Percentiles rank a stretch among this genome's conserved stretches.
Evolutionary conservation across 2,329 filamentous ascomycete species (phyloP).

Genomic region (Colletotrichum cereale): DNA sequence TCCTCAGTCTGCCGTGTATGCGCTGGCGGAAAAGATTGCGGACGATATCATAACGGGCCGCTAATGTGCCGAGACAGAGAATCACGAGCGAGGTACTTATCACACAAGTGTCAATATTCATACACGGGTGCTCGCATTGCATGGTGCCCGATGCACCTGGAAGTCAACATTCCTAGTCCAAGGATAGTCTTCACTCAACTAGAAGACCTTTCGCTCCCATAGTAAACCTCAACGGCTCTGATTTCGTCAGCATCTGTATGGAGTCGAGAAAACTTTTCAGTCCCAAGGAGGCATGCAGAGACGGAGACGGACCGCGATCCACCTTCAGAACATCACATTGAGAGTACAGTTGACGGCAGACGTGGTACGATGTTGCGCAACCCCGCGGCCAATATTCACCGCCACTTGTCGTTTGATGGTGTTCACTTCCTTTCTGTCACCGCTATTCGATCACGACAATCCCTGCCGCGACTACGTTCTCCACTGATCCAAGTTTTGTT

Average conservation of each 20-base stretch:
- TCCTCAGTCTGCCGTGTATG: slow-evolving; percentile 44
- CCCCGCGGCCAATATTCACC: background rate
- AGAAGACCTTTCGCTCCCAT: background rate
- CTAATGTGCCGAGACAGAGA: slow-evolving; percentile 45
- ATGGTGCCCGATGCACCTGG: background rate
- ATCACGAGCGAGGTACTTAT: background rate
- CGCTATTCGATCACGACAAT: background rate
- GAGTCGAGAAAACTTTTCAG: background rate
- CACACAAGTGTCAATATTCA: no score
- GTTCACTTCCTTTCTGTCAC: background rate
- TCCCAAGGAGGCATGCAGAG: background rate
- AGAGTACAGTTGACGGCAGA: background rate
- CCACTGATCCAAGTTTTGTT: background rate
- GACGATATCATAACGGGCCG: slow-evolving; percentile 48
- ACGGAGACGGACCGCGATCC: background rate
- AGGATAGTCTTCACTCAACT: background rate
- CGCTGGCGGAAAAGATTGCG: slow-evolving; percentile 45
- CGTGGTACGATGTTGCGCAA: background rate
- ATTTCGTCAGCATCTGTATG: background rate
- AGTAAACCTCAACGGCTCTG: background rate
- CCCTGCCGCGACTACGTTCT: background rate
- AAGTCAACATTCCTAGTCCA: background rate
- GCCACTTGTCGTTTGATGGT: background rate
- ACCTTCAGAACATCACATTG: background rate
- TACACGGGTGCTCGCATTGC: no score